Base-by-base conservation (phyloP, 768 basidiomycete genomes). In the Asterophora lycoperdoides region DNA sequence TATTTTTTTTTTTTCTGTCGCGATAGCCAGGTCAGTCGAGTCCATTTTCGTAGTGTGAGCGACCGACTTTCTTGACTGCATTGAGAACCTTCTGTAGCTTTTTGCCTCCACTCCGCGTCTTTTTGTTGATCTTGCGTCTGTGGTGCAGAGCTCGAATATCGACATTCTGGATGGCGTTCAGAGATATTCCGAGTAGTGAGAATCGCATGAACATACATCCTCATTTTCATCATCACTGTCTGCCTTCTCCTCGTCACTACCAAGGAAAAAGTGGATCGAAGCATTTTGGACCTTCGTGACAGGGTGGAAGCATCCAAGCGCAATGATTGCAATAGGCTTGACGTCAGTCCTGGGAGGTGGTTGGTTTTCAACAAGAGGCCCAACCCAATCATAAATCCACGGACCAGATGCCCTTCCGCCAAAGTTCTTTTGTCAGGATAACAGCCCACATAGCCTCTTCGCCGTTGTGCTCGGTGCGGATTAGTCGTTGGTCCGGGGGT, bases 381-480 rank as follows among this genome's bases (percentile, higher is more conserved):
- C n/a, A n/a, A n/a, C n/a, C 14, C 20, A 8, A 18, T 20, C 9
- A 37, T 39, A 9, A 30, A 13, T 20, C 14, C 23, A 65, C 73
- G 15, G 48, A 85, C 93, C 96, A 99, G 20, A 93, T 79, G 34
- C 84, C 81, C 68, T 94, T 97, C 62, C 80, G 79, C 96, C 95
- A 98, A 11, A 98, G 73, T 59, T 98, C 93, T 65, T 89, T 89
- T 14, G 92, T 89, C 46, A 98, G 68, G 36, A 94, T 85, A 42
- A 99, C 84, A 4, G 96, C 95, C 94, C 95, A 98, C 84, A 96
- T 89, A 2, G 94, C 93, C 58, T 97, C 96, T 28, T 92, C 89
- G 1, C 83, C 81, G 41, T 72, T 75, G 46, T 69, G 65, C 23
- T 67, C 64, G 10, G 66, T 62, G n/a, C 64, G 64, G n/a, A 51